Evolutionary conservation across 2,329 filamentous ascomycete species (phyloP).

Genomic region (Beauveria medogensis): DNA sequence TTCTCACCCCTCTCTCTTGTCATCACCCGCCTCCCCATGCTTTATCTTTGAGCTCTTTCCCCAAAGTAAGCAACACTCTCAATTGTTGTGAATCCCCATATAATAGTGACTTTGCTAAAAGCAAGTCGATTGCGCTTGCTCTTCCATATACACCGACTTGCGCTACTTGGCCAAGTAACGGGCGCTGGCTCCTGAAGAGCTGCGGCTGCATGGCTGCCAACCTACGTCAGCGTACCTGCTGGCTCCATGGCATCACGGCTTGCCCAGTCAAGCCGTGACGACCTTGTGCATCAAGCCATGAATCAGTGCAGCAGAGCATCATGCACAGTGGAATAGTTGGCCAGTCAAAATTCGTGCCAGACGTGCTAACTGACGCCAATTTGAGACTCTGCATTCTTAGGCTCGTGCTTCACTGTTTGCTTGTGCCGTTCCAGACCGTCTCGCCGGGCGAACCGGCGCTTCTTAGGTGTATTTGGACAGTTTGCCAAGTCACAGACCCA

Average conservation of each 20-base stretch:
- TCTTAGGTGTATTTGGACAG: conserved; percentile 33
- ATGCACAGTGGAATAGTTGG: background rate
- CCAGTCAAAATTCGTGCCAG: background rate
- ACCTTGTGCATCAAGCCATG: background rate
- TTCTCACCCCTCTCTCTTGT: background rate
- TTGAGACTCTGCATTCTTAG: conserved; percentile 7
- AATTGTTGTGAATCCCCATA: background rate
- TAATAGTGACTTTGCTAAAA: background rate
- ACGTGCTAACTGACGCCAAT: background rate
- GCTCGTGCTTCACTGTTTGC: conserved; percentile 30
- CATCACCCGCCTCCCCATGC: background rate
- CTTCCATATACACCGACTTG: background rate
- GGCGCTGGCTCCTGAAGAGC: background rate
- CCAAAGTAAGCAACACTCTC: background rate
- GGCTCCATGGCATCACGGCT: background rate
- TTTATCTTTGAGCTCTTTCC: background rate
- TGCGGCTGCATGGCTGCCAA: conserved; percentile 2
- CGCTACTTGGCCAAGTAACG: background rate
- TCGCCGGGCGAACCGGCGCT: conserved; percentile 32
- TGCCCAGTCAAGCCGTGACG: background rate
- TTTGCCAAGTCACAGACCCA: conserved; percentile 31
- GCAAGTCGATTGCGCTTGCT: background rate
- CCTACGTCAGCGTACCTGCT: conserved; percentile 4
- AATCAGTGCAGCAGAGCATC: background rate
- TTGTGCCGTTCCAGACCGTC: conserved; percentile 35